Conservation (phyloP, 1,139 yeast genomes). For the Blastobotrys proliferans region DNA sequence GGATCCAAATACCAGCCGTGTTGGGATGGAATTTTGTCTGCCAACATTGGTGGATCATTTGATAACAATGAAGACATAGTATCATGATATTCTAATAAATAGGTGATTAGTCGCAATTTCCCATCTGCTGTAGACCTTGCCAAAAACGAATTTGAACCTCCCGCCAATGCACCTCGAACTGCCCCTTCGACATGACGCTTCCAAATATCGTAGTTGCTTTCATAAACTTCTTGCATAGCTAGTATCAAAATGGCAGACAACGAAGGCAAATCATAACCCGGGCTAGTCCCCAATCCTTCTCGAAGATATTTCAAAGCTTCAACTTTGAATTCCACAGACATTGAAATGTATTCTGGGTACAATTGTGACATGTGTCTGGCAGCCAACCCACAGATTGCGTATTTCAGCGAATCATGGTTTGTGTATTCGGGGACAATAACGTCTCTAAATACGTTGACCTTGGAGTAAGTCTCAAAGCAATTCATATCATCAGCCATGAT, state of each 20-base stretch:
- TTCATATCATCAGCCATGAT: slow-evolving; percentile 18
- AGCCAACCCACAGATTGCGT: slow-evolving; percentile 22
- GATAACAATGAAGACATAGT: slow-evolving; percentile 16
- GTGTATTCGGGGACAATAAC: slow-evolving; percentile 11
- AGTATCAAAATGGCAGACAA: slow-evolving; percentile 19
- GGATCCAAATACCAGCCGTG: slow-evolving; percentile 13
- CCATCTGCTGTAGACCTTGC: slow-evolving; percentile 2
- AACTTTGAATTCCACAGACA: slow-evolving; percentile 20
- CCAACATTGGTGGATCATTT: slow-evolving; percentile 14
- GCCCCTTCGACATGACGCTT: slow-evolving; percentile 21
- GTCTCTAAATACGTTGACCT: slow-evolving; percentile 10
- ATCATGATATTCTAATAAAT: slow-evolving; percentile 21
- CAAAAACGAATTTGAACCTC: slow-evolving; percentile 5
- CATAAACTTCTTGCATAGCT: slow-evolving; percentile 21
- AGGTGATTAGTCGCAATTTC: slow-evolving; percentile 13
- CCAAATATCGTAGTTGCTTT: slow-evolving; percentile 20
- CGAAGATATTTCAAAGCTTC: slow-evolving; percentile 20
- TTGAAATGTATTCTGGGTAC: slow-evolving; percentile 14
- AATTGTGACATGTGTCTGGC: slow-evolving; percentile 19
- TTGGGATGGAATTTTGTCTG: too few relatives aligned
- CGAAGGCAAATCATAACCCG: slow-evolving; percentile 16
- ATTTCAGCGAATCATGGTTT: slow-evolving; percentile 11
- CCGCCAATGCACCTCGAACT: slow-evolving; percentile 15
- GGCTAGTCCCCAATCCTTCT: slow-evolving; percentile 12
- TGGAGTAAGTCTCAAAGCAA: slow-evolving; percentile 16